Percentiles rank a stretch among this genome's conserved stretches.
Evolutionary conservation across 495 filamentous ascomycete genomes (phyloP).

Genomic region (Penicillium daleae): DNA sequence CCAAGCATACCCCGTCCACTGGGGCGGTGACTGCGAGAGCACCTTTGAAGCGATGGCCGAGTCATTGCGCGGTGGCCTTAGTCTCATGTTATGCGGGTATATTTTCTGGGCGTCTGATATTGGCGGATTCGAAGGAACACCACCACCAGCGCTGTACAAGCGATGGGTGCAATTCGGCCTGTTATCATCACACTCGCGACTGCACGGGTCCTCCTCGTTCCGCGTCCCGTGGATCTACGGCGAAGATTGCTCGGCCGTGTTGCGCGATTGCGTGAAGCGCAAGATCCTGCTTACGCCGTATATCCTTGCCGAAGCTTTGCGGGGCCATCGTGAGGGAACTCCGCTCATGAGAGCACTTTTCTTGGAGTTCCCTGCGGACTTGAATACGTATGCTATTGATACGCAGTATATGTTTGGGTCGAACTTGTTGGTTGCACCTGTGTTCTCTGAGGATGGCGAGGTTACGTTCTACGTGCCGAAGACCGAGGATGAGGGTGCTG

Average conservation of each 20-base stretch:
- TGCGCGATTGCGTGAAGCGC: slow-evolving; percentile 60
- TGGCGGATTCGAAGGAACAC: slow-evolving; percentile 72
- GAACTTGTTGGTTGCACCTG: slow-evolving; percentile 60
- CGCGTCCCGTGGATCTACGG: slow-evolving; percentile 75
- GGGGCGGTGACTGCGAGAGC: slow-evolving; percentile 72
- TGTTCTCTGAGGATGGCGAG: slow-evolving; percentile 61
- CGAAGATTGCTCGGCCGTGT: slow-evolving; percentile 59
- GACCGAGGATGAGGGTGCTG: slow-evolving; percentile 37
- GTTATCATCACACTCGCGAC: slow-evolving; percentile 66
- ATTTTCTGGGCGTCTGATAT: slow-evolving; percentile 74
- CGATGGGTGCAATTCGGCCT: slow-evolving; percentile 77
- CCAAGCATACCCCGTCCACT: slow-evolving; percentile 68
- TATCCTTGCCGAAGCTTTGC: slow-evolving; percentile 57
- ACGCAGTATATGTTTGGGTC: slow-evolving; percentile 69
- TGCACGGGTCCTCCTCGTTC: slow-evolving; percentile 69
- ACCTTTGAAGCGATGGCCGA: slow-evolving; percentile 76
- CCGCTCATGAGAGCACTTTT: slow-evolving; percentile 65
- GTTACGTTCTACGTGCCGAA: slow-evolving; percentile 66
- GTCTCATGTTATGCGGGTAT: slow-evolving; percentile 66
- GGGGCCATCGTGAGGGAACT: slow-evolving; percentile 48
- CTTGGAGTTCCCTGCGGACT: slow-evolving; percentile 66
- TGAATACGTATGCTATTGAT: slow-evolving; percentile 65
- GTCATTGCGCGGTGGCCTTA: slow-evolving; percentile 69
- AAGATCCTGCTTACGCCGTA: slow-evolving; percentile 69
- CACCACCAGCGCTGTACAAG: slow-evolving; percentile 71